These are phyloP conservation scores for Pythium phragmitis DNA, from an alignment of 352 stramenopile genomes.

Conservation along the genomic window DNA sequence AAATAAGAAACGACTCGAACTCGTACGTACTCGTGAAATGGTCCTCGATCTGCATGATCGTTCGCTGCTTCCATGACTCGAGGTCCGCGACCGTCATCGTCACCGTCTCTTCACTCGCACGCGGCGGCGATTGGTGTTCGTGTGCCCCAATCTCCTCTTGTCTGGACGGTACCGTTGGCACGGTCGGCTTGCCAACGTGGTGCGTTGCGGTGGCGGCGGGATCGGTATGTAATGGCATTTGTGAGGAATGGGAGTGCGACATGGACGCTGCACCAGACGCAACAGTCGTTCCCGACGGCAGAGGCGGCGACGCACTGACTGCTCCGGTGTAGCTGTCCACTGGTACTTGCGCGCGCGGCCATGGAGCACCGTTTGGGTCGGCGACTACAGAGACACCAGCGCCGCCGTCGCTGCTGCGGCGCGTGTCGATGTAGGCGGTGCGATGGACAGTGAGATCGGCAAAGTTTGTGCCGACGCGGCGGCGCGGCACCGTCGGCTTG, in stretches of 20 bases:
- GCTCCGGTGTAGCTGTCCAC: not conserved
- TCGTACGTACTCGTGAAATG: slow-evolving; percentile 59
- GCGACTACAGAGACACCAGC: not conserved
- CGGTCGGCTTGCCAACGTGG: slow-evolving; percentile 7
- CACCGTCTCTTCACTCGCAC: slow-evolving; percentile 30
- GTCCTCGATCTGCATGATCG: slow-evolving; percentile 60
- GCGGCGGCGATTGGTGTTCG: not conserved
- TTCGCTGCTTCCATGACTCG: slow-evolving; percentile 58
- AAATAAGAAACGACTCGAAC: not conserved
- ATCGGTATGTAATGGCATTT: not conserved
- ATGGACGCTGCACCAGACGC: not conserved
- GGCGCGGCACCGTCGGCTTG: slow-evolving; percentile 24
- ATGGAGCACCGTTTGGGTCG: not conserved
- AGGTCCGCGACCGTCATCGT: slow-evolving; percentile 46
- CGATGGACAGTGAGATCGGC: slow-evolving; percentile 17
- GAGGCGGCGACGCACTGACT: slow-evolving; percentile 4
- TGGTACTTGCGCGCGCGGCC: not conserved
- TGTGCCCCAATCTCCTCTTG: not conserved
- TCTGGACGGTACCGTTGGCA: slow-evolving; percentile 17
- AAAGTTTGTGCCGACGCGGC: slow-evolving; percentile 25
- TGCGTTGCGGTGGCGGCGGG: not conserved
- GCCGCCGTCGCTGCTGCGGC: not conserved
- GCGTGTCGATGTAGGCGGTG: not conserved
- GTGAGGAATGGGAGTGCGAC: too few species aligned
- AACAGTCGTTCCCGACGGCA: not conserved